Base-by-base conservation (phyloP, 208 protist species). In the Eutreptiella sp. region DNA sequence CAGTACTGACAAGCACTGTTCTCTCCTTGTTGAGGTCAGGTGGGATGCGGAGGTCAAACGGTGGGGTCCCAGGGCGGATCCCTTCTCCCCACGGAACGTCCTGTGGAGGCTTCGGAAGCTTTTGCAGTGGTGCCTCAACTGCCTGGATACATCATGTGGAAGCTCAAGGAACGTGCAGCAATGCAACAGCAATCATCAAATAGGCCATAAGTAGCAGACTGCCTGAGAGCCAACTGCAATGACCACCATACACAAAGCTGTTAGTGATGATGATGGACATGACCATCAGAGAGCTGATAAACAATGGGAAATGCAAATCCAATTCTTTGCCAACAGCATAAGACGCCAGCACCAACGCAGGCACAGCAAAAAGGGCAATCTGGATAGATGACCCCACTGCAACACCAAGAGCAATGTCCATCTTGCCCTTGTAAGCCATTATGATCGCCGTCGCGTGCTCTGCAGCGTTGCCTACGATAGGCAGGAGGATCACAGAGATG, bases 391-490 rank as follows among this genome's bases (percentile, higher is more conserved):
- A 75, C 24, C 78, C 67, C 29, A 88, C 76, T 42, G 79, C 80
- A 24, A 88, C 80, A 57, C 70, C 75, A 26, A 79, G 68, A 16
- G 69, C 72, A 11, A 90, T 76, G 70, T 90, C 84, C 36, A 85
- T 82, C 26, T 85, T 80, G 0, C 71, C 68, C 29, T 72, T 72
- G 5, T 52, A 47, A 23, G 84, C 68, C 59, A 87, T 69, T 27
- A 78, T 62, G 26, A 83, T 66, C 0, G 76, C 71, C 23, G 81
- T 76, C 11, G 69, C 71, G 21, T 83, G 53, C 36, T 77, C 70
- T 27, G 67, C 72, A 2, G 66, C 59, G 46, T 80, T 76, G 35
- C 83, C 83, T 23, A 75, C 67, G 24, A 83, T 59, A 2, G 81
- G 84, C 0, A 88, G 53, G 7, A 88, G 34, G 4, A 84, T 52